These are phyloP conservation scores for Trichosanthes truncata DNA, from an alignment of 306 rosid genomes.

Conservation along the genomic window DNA sequence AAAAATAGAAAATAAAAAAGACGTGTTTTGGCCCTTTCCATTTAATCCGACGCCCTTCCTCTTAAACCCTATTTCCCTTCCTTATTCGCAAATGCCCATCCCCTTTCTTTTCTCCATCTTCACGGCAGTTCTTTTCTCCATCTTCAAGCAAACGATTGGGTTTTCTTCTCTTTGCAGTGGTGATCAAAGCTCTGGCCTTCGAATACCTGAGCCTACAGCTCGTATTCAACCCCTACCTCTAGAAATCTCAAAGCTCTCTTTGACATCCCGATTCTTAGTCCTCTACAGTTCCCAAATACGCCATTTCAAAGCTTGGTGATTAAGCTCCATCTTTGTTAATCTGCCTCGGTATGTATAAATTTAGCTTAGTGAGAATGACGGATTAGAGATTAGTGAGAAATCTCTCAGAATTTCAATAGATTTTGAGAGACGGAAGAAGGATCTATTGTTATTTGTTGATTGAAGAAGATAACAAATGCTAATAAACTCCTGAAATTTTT, in stretches of 20 bases:
- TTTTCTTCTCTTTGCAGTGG: too few relatives aligned
- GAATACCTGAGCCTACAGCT: conserved; percentile 64
- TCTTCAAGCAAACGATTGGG: too few relatives aligned
- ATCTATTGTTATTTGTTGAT: not conserved
- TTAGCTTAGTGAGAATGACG: not conserved
- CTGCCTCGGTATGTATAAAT: not conserved
- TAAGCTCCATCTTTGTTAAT: conserved; percentile 2
- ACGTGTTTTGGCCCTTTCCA: too few relatives aligned
- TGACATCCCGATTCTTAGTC: conserved; percentile 26
- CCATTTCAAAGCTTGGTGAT: conserved; percentile 23
- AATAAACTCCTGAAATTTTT: not conserved
- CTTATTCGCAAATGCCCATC: too few relatives aligned
- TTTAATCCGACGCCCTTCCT: too few relatives aligned
- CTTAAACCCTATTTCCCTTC: too few relatives aligned
- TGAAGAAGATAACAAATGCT: not conserved
- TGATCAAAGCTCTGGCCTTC: conserved; percentile 74
- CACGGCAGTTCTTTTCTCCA: too few relatives aligned
- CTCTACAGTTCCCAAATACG: conserved; percentile 19
- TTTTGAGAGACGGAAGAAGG: not conserved
- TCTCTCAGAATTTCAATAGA: not conserved
- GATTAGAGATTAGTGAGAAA: not conserved
- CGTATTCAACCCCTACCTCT: conserved; percentile 68
- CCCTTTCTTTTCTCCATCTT: too few relatives aligned
- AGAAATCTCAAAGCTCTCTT: conserved; percentile 41
- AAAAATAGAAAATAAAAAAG: too few relatives aligned